Conservation (phyloP, 202 grass and related monocot species). For the Setaria viridis region DNA sequence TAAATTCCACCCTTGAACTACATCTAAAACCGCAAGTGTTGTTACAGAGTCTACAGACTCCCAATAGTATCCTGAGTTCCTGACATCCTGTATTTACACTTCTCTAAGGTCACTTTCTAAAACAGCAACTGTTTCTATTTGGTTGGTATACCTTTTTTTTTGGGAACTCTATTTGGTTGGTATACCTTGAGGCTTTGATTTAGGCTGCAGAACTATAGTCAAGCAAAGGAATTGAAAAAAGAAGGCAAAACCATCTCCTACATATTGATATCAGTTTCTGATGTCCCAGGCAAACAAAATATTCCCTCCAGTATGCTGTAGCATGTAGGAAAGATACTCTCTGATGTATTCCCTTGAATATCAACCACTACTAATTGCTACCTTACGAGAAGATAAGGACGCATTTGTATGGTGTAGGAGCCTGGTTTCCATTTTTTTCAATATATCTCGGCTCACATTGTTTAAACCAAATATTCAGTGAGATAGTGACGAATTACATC, state of each 20-base stretch:
- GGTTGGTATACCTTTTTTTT: not conserved
- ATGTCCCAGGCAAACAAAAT: not conserved
- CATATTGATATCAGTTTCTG: not conserved
- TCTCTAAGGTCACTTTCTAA: not conserved
- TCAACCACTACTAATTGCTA: not conserved
- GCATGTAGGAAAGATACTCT: constrained; percentile 12
- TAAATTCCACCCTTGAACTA: not conserved
- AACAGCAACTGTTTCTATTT: constrained; percentile 22
- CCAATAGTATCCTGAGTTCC: not conserved
- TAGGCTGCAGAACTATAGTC: constrained; percentile 15
- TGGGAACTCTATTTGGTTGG: constrained; percentile 2
- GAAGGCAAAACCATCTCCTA: not conserved
- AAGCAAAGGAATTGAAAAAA: not conserved
- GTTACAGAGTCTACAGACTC: constrained; percentile 15
- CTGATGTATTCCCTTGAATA: not conserved
- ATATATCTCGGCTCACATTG: not conserved
- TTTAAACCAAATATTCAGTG: constrained; percentile 13
- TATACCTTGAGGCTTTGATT: constrained; percentile 14
- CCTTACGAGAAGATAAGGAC: constrained; percentile 27
- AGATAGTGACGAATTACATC: not conserved
- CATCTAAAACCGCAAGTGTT: constrained; percentile 2
- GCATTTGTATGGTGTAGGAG: not conserved
- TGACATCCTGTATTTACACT: constrained; percentile 7
- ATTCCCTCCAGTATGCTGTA: not conserved
- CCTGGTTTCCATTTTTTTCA: constrained; percentile 26